Evolutionary conservation across 495 filamentous ascomycete species (phyloP).

Genomic region (Lophium mytilinum): DNA sequence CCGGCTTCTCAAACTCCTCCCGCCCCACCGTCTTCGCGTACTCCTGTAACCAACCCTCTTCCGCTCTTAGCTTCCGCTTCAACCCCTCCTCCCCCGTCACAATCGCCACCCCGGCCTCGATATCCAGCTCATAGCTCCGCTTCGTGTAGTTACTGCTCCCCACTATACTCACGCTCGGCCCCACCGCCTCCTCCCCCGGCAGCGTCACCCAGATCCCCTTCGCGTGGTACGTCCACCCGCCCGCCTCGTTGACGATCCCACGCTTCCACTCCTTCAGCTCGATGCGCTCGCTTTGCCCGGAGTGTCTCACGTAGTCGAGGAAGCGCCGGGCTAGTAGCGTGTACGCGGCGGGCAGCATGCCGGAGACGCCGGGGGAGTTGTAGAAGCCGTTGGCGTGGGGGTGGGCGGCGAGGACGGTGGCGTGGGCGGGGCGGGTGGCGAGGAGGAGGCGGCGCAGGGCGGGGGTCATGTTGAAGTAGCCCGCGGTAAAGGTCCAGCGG

Average conservation of each 20-base stretch:
- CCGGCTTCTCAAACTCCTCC: conserved; percentile 68
- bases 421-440: conserved; percentile 53
- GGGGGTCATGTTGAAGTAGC: conserved; percentile 94
- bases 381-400: conserved; percentile 95
- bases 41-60: conserved; percentile 70
- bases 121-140: conserved; percentile 79
- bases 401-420: conserved; percentile 87
- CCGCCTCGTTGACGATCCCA: conserved; percentile 69
- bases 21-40: conserved; percentile 55
- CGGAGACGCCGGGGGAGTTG: conserved; percentile 76
- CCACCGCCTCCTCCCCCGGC: conserved; percentile 30
- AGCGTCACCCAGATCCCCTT: conserved; percentile 93
- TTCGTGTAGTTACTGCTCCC: conserved; percentile 96
- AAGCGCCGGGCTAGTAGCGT: conserved; percentile 79
- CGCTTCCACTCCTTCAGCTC: conserved; percentile 79
- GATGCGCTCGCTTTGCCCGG: conserved; percentile 53
- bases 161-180: conserved; percentile 71
- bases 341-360: conserved; percentile 85
- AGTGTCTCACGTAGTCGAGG: conserved; percentile 56
- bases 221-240: conserved; percentile 95
- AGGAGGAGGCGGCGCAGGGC: conserved; percentile 71
- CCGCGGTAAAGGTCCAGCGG: conserved; percentile 91
- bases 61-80: conserved; percentile 63
- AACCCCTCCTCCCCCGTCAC: conserved; percentile 70
- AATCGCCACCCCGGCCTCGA: conserved; percentile 79